Evolutionary conservation across 306 rosid species (phyloP).

Genomic region (Chamaecrista fasciculata): DNA sequence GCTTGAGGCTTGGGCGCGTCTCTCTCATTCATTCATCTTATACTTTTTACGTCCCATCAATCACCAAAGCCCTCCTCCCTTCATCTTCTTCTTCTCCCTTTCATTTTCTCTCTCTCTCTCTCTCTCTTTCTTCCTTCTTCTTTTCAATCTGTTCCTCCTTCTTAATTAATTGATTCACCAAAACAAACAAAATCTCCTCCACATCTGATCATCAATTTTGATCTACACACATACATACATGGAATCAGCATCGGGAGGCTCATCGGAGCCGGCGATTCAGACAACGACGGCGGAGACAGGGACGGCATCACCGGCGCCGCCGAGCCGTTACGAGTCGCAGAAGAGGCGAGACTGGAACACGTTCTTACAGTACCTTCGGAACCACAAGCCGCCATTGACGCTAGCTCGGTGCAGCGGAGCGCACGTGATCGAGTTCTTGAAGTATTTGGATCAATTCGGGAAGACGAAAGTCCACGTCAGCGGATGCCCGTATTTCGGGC

Average conservation of each 20-base stretch:
- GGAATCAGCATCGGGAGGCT: slow-evolving; percentile 64
- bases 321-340: slow-evolving; percentile 93
- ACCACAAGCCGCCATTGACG: slow-evolving; percentile 95
- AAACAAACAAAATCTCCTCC: too few relatives aligned
- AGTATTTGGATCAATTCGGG: slow-evolving; percentile 90
- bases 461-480: slow-evolving; percentile 79
- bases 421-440: slow-evolving; percentile 88
- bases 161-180: too few relatives aligned
- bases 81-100: slow-evolving; percentile 5
- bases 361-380: slow-evolving; percentile 77
- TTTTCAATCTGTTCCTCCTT: neutral
- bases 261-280: too few relatives aligned
- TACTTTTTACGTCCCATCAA: slow-evolving; percentile 87
- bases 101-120: slow-evolving; percentile 20
- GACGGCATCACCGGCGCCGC: slow-evolving; percentile 48
- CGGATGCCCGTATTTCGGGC: slow-evolving; percentile 80
- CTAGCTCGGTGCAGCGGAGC: slow-evolving; percentile 95
- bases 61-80: slow-evolving; percentile 33
- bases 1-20: slow-evolving; percentile 22
- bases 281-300: too few relatives aligned
- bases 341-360: slow-evolving; percentile 98
- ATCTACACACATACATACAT: too few relatives aligned
- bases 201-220: neutral
- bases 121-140: slow-evolving; percentile 18
- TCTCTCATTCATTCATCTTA: slow-evolving; percentile 61